A percentile compares a stretch with the other conserved stretches of the same genome.
Evolutionary conservation across 176 grass and related monocot species (phyloP).

Genomic region (Rhynchospora tenuis): DNA sequence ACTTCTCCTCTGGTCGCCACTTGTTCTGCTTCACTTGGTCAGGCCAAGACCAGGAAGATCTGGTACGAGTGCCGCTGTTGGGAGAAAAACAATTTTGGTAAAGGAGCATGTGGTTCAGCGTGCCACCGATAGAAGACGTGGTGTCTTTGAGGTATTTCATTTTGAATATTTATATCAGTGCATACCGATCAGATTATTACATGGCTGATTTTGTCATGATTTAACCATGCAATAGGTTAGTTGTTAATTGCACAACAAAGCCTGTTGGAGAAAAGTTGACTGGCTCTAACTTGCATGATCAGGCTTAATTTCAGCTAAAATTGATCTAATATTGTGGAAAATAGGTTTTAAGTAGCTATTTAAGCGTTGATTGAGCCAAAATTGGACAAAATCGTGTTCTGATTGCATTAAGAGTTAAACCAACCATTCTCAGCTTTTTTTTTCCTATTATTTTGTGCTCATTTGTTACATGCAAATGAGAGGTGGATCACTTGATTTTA

Average conservation of each 20-base stretch:
- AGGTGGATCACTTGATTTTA: background rate
- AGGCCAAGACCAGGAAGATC: constrained; percentile 37
- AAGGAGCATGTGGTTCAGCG: constrained; percentile 77
- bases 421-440: background rate
- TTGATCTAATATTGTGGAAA: background rate
- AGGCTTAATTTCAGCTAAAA: background rate
- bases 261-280: background rate
- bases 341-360: background rate
- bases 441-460: background rate
- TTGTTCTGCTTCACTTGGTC: constrained; percentile 50
- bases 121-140: constrained; percentile 79
- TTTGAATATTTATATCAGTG: background rate
- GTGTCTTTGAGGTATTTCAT: constrained; percentile 78
- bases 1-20: constrained; percentile 43
- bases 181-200: background rate
- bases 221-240: background rate
- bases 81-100: constrained; percentile 42
- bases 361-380: background rate
- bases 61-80: constrained; percentile 23
- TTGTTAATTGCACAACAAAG: background rate
- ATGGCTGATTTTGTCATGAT: background rate
- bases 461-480: background rate
- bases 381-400: background rate
- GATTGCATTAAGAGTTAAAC: background rate
- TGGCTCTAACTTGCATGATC: background rate